Evolutionary conservation across 1,139 yeast species (phyloP), one percentile per base, ranked within the genome.

Genomic region (Yamadazyma epiphylla): DNA sequence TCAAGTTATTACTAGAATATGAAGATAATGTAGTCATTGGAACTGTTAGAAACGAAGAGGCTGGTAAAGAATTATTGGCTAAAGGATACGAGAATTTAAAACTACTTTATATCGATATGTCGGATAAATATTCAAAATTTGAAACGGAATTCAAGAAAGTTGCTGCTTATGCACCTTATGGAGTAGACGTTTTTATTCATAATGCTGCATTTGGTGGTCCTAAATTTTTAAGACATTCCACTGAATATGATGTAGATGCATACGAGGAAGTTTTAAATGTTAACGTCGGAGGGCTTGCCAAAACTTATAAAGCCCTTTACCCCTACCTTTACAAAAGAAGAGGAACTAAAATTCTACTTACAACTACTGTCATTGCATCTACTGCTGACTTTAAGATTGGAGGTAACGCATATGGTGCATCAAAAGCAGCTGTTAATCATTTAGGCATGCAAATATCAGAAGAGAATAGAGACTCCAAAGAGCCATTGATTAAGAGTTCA

Each of bases 401-500:
- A 16, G 21, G 15, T 8, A 19, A 24, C 20, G 94, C 95, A 3
- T 88, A 88, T 46, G 94, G 95, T 1, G 63, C 85, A 3, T 80
- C 95, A 12, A 88, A 88, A 56, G 95, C 95, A 1, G 95, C 95
- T 0, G 52, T 86, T 34, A 85, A 87, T 55, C 86, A 79, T 46
- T 65, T 85, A 4, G 14, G 14, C 13, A 24, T 11, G 9, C 31
- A 28, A n/a, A 13, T 10, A 17, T 4, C 8, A 6, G 10, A 7
- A 9, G 26, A 24, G n/a, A 24, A 24, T 14, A 30, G 76, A 82
- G 4, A 50, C 59, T 74, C 85, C 8, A 52, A 87, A 12, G 80
- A 84, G 1, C 60, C 57, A 3, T 95, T 85, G 44, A 87, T 81
- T 49, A 55, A 64, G 4, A 72, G 64, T 0, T 60, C 87, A 13